Percentiles rank a stretch among this genome's conserved stretches.
These are phyloP conservation scores for Guyanaporus albipodus DNA, from an alignment of 768 basidiomycete genomes.

Conservation along the genomic window DNA sequence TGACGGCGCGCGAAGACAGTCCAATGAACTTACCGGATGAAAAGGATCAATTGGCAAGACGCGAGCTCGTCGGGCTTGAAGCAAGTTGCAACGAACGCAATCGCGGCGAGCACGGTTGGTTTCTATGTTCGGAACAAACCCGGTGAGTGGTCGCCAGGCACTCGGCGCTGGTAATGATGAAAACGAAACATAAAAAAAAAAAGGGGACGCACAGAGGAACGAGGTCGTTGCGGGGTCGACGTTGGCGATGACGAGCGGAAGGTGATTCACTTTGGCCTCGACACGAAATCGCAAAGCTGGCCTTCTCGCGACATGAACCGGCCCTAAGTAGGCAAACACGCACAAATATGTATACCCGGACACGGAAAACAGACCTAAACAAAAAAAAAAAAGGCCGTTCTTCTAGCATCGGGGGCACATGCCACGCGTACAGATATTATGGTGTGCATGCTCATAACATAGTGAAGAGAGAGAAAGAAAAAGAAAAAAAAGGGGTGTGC, in stretches of 20 bases:
- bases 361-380: background rate
- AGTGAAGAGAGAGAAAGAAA: too few species aligned
- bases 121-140: conserved; percentile 21
- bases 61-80: conserved; percentile 21
- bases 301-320: conserved; percentile 27
- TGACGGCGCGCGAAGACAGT: background rate
- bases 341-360: conserved; percentile 20
- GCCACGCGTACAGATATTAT: conserved; percentile 27
- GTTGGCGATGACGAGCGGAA: conserved; percentile 29
- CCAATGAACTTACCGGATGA: conserved; percentile 21
- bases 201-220: conserved; percentile 18
- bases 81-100: conserved; percentile 21
- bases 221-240: conserved; percentile 20
- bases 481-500: conserved; percentile 11
- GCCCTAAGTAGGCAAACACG: conserved; percentile 34
- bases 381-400: background rate
- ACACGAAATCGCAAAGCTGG: conserved; percentile 25
- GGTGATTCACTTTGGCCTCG: conserved; percentile 25
- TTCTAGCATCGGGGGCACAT: background rate
- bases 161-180: background rate
- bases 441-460: conserved; percentile 22
- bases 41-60: conserved; percentile 15
- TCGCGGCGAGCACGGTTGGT: conserved; percentile 26
- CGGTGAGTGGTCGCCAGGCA: conserved; percentile 17
- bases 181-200: conserved; percentile 1